Evolutionary conservation across 1,284 basidiomycete species (phyloP).

Genomic region (Naganishia sp.): DNA sequence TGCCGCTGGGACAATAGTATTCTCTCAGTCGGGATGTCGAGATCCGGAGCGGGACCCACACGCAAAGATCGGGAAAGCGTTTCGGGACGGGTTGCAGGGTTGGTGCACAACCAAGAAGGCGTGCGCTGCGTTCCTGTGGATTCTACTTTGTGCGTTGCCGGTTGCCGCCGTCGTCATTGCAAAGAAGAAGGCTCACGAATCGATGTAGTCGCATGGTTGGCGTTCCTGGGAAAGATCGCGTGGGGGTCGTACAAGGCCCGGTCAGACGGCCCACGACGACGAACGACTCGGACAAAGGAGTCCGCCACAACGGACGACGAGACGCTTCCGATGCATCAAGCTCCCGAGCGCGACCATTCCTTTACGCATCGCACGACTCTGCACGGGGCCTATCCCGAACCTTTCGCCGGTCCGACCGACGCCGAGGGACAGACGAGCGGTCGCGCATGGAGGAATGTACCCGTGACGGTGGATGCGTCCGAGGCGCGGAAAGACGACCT

Average conservation of each 20-base stretch:
- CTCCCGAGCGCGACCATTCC: too few species aligned
- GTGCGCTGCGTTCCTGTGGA: conserved; percentile 80
- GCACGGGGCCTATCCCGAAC: too few species aligned
- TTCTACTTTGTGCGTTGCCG: conserved; percentile 22
- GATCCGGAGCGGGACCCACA: conserved; percentile 71
- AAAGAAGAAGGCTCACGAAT: conserved; percentile 6
- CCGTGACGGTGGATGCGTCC: too few species aligned
- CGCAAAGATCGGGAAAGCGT: conserved; percentile 67
- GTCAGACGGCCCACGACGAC: conserved; percentile 21
- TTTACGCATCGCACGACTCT: too few species aligned
- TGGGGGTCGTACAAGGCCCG: conserved; percentile 45
- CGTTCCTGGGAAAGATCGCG: conserved; percentile 40
- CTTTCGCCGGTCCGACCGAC: too few species aligned
- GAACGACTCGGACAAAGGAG: conserved; percentile 38
- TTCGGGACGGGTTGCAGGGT: conserved; percentile 65
- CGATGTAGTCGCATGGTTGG: conserved; percentile 41
- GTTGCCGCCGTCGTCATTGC: conserved; percentile 21
- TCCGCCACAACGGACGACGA: not conserved
- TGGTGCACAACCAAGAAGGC: conserved; percentile 92
- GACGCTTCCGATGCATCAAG: not conserved
- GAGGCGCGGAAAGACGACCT: too few species aligned
- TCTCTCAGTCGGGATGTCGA: conserved; percentile 78
- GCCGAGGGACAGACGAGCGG: too few species aligned
- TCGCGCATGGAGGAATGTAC: too few species aligned
- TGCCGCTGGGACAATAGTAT: conserved; percentile 15